phyloP scores from a whole-genome alignment of 78 protist species.

The Dictyostelium firmibasis region DNA sequence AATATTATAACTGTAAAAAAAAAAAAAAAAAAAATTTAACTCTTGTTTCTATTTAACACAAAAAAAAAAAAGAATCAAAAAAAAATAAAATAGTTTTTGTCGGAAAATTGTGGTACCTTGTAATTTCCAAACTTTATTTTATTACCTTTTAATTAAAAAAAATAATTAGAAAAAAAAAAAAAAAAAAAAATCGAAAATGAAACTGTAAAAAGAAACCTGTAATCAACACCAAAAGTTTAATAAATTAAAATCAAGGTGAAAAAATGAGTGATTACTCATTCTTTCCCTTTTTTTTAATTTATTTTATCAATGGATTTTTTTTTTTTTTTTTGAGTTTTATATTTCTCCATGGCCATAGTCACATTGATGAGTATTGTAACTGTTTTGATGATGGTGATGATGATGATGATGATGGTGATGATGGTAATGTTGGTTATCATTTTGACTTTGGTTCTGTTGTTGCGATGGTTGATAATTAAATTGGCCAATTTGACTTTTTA shows the following conservation, averaged over 20 bases:
- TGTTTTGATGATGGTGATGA: not conserved
- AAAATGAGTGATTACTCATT: not conserved
- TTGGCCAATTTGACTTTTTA: not conserved
- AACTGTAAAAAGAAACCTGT: not conserved
- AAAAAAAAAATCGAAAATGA: not conserved
- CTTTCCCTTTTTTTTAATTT: not conserved
- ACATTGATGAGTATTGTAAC: not conserved
- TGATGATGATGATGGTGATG: not conserved
- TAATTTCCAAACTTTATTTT: too few relatives aligned
- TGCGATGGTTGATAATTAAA: not conserved
- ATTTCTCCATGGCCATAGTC: not conserved
- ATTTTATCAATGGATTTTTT: not conserved
- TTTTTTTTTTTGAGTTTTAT: not conserved
- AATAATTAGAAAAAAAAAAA: not conserved
- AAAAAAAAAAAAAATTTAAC: not conserved
- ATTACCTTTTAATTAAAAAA: too few relatives aligned
- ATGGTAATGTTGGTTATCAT: too few relatives aligned
- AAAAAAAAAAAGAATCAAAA: too few relatives aligned
- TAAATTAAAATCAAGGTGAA: not conserved
- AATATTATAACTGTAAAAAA: not conserved
- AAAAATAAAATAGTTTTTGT: too few relatives aligned
- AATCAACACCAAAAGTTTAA: too few relatives aligned
- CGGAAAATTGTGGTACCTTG: too few relatives aligned
- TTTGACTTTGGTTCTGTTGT: not conserved
- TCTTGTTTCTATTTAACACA: too few relatives aligned